Evolutionary conservation across 1,139 yeast genomes (phyloP).

Genomic region (Saccharomycopsis crataegensis): DNA sequence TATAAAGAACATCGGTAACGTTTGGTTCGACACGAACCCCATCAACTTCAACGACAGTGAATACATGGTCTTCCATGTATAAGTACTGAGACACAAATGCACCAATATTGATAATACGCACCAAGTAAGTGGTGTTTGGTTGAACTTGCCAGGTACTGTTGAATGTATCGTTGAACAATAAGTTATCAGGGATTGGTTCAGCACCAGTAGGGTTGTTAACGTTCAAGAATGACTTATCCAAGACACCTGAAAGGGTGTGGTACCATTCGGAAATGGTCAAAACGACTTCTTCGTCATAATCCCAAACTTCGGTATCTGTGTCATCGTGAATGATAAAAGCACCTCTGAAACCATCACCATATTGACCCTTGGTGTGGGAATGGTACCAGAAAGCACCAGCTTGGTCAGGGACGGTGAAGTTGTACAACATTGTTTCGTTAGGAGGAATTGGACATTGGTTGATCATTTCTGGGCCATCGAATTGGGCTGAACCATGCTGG

Average conservation of each 20-base stretch:
- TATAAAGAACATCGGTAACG: conserved; percentile 48
- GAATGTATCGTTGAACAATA: conserved; percentile 56
- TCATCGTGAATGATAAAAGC: conserved; percentile 57
- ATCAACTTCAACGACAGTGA: conserved; percentile 66
- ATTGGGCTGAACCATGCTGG: conserved; percentile 50
- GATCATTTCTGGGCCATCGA: conserved; percentile 76
- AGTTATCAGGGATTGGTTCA: conserved; percentile 68
- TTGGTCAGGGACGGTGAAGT: conserved; percentile 58
- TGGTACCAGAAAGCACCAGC: conserved; percentile 79
- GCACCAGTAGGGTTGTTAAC: conserved; percentile 77
- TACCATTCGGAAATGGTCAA: conserved; percentile 58
- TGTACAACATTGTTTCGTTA: conserved; percentile 52
- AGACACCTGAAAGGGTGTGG: conserved; percentile 41
- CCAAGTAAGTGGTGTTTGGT: conserved; percentile 54
- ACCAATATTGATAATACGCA: conserved; percentile 61
- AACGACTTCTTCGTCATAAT: conserved; percentile 54
- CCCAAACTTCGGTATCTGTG: conserved; percentile 37
- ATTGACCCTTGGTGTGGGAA: conserved; percentile 71
- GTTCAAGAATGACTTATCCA: conserved; percentile 43
- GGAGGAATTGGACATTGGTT: conserved; percentile 76
- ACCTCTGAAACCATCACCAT: conserved; percentile 75
- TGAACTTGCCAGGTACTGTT: conserved; percentile 51
- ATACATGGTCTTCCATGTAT: conserved; percentile 58
- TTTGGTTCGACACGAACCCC: conserved; percentile 59
- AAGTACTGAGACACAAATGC: conserved; percentile 66